phyloP scores from a whole-genome alignment of 345 rosid species.

The Arabidopsis thaliana region TAIR10.1 NC_003076.8:5896501-5897000 shows the following conservation, averaged over 20 bases:
- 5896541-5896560: slow-evolving; percentile 16
- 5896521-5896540: slow-evolving; percentile 4
- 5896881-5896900: neutral
- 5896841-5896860: neutral
- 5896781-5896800: neutral
- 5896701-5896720: neutral
- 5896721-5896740: neutral
- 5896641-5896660: neutral
- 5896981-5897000: slow-evolving; percentile 3
- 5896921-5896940: slow-evolving; percentile 33
- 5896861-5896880: neutral
- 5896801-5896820: slow-evolving; percentile 10
- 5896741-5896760: neutral
- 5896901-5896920: slow-evolving; percentile 26
- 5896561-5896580: neutral
- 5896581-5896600: neutral
- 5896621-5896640: neutral
- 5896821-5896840: neutral
- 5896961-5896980: slow-evolving; percentile 9
- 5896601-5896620: neutral
- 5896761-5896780: neutral
- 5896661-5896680: neutral
- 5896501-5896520: neutral
- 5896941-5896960: slow-evolving; percentile 32
- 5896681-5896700: neutral